Evolutionary conservation across 2,329 filamentous ascomycete species (phyloP), one percentile per base, ranked within the genome.

Genomic region (Septoria linicola): DNA sequence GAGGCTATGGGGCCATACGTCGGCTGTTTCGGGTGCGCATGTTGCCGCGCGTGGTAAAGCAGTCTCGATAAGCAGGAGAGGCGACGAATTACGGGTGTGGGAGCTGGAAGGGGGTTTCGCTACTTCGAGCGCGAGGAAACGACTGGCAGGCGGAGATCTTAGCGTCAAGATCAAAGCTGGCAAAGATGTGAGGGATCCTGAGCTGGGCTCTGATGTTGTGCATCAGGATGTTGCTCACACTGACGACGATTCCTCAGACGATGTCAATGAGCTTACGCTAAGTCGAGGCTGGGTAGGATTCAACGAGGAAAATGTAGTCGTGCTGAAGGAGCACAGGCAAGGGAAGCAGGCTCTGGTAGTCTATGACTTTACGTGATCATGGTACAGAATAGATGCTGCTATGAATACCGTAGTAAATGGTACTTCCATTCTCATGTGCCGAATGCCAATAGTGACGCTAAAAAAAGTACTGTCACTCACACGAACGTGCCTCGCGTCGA

Each of bases 1-100:
- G 57, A 80, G 89, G 21, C 80, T 96, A 4, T 96, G 89, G 88
- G 91, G 91, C 6, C 91, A 96, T 66, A 96, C 91, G 0, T 95
- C 90, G 1, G 88, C 88, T 2, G 89, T 96, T 27, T 89, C 88
- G 41, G 85, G 88, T 25, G 89, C 88, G 6, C 85, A 95, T 63
- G 88, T 96, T 48, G 91, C 88, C 14, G 82, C 87, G 37, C 82
- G 87, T 31, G 90, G 90, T 14, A 95, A 91, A 69, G 91, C 90
- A 0, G 88, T 96, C 3, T 95, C 89, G n/a, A 85, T 96, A 43
- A 93, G 88, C 70, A 79, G 79, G 16, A 77, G 82, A n/a, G 90
- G 89, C 21, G 84, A 78, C 36, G 76, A 79, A 55, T 62, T 80
- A 8, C 82, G 90, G 5, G 83, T 96, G 4, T 96, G 91, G 91